Conservation (phyloP, 768 basidiomycete genomes). For the Suillus lakei region DNA sequence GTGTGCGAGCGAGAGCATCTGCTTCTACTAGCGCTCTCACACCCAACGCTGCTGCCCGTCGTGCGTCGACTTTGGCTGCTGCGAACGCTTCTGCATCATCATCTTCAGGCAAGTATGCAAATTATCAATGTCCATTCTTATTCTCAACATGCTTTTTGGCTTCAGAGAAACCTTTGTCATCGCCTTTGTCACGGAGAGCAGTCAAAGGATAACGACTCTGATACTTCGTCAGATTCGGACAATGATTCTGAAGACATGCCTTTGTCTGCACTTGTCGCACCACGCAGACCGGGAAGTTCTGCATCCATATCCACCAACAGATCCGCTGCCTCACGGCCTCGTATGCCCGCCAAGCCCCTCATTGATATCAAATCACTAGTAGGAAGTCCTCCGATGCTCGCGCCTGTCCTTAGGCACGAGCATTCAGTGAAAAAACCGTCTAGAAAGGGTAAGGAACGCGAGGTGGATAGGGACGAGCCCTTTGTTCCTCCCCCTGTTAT, state of each 20-base stretch:
- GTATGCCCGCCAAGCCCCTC: constrained; percentile 48
- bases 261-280: constrained; percentile 62
- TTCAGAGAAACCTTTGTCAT: not conserved
- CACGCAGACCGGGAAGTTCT: constrained; percentile 70
- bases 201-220: constrained; percentile 23
- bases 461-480: constrained; percentile 28
- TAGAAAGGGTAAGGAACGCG: constrained; percentile 24
- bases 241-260: constrained; percentile 65
- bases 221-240: constrained; percentile 36
- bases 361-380: constrained; percentile 41
- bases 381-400: constrained; percentile 41
- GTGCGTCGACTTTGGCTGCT: constrained; percentile 47
- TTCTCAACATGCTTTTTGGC: not conserved
- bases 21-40: constrained; percentile 62
- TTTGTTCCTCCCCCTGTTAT: constrained; percentile 35
- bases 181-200: constrained; percentile 11
- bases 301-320: constrained; percentile 39
- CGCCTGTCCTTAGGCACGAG: constrained; percentile 34
- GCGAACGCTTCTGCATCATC: constrained; percentile 32
- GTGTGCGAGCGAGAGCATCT: constrained; percentile 50
- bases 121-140: not conserved
- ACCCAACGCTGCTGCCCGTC: constrained; percentile 55
- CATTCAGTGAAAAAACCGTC: constrained; percentile 29
- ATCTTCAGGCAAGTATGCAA: constrained; percentile 35
- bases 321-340: constrained; percentile 27